Evolutionary conservation across 805 yeast species (phyloP).

Genomic region (Spathaspora girioi): DNA sequence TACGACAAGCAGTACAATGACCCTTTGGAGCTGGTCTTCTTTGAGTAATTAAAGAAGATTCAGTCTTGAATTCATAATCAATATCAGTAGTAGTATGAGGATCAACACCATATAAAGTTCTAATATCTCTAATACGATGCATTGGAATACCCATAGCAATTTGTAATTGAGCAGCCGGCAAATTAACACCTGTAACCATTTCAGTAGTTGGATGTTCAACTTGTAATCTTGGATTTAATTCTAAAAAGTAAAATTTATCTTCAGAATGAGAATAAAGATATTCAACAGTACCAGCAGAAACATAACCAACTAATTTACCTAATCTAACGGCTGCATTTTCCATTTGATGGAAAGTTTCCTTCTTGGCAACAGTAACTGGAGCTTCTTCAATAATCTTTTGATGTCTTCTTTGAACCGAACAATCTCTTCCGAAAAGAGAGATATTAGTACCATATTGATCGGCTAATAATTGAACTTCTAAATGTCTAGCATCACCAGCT

Average conservation of each 20-base stretch:
- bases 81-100: conserved; percentile 89
- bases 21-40: conserved; percentile 96
- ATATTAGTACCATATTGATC: conserved; percentile 98
- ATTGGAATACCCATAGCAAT: conserved; percentile 99
- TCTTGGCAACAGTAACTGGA: conserved; percentile 92
- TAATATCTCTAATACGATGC: conserved; percentile 89
- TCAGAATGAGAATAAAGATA: conserved; percentile 92
- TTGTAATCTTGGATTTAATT: conserved; percentile 96
- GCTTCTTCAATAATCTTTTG: conserved; percentile 99
- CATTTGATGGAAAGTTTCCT: conserved; percentile 83
- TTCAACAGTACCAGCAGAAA: conserved; percentile 98
- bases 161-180: conserved; percentile 98
- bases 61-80: conserved; percentile 82
- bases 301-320: conserved; percentile 96
- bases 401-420: conserved; percentile 99
- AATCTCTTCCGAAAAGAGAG: conserved; percentile 96
- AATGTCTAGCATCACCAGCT: conserved; percentile 96
- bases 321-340: conserved; percentile 96
- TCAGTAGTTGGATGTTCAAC: conserved; percentile 99
- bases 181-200: conserved; percentile 97
- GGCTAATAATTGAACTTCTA: conserved; percentile 95
- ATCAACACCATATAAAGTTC: conserved; percentile 91
- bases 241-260: conserved; percentile 92
- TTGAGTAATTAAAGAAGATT: conserved; percentile 71
- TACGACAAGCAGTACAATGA: conserved; percentile 98